A percentile compares a stretch with the other conserved stretches of the same genome.
Conservation (phyloP, 352 stramenopile species). For the Globisporangium acanthophoron region DNA sequence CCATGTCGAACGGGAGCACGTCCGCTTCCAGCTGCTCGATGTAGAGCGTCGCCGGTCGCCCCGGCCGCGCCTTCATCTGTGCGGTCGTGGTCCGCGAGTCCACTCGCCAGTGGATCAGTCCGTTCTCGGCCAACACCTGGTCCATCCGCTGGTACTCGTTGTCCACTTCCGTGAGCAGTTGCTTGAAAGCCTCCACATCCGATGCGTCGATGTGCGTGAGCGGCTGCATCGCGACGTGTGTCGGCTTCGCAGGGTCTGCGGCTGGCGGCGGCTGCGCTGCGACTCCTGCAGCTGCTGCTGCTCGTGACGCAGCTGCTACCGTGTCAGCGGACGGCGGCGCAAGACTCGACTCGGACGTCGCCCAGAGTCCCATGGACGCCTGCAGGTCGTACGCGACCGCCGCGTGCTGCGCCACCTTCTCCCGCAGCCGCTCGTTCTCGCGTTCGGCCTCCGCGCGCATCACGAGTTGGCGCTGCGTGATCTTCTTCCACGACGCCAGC, state of each 20-base stretch:
- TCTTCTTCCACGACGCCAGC: slow-evolving; percentile 1
- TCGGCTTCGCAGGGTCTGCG: background rate
- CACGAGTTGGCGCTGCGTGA: slow-evolving; percentile 3
- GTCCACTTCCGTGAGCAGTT: slow-evolving; percentile 2
- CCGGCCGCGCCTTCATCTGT: slow-evolving; percentile 2
- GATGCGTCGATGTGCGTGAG: background rate
- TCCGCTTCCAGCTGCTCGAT: slow-evolving; percentile 6
- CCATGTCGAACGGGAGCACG: slow-evolving; percentile 5
- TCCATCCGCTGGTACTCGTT: slow-evolving; percentile 2
- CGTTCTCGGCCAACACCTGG: slow-evolving; percentile 1
- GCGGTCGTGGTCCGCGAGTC: background rate
- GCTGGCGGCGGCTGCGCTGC: background rate
- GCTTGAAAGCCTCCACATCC: slow-evolving; percentile 1
- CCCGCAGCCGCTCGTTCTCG: slow-evolving; percentile 3
- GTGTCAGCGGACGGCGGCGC: background rate
- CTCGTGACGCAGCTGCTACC: too few species aligned
- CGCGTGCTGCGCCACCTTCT: background rate
- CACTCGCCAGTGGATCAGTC: slow-evolving; percentile 4
- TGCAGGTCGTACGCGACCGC: background rate
- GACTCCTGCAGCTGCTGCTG: too few species aligned
- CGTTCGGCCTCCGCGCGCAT: background rate
- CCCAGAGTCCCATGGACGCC: background rate
- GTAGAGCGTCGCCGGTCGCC: background rate
- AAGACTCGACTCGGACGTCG: background rate
- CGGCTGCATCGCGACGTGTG: slow-evolving; percentile 1